Conservation (phyloP, 768 basidiomycete species). For the Leccinum variicolor region DNA sequence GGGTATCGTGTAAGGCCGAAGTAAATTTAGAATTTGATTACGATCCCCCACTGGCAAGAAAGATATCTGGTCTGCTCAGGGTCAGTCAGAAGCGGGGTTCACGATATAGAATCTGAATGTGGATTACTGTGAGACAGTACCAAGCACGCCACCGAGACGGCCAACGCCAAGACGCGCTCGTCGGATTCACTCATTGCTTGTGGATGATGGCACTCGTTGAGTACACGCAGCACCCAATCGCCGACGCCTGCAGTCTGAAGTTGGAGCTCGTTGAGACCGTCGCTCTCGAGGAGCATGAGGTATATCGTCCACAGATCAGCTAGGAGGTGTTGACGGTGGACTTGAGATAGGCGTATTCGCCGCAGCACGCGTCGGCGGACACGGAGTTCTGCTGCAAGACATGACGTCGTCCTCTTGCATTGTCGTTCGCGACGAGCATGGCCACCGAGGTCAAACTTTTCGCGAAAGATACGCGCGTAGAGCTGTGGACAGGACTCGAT, state of each 20-base stretch:
- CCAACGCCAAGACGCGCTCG: conserved; percentile 22
- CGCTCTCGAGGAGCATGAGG: conserved; percentile 60
- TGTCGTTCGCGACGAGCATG: conserved; percentile 22
- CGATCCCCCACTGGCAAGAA: conserved; percentile 36
- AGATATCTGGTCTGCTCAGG: conserved; percentile 37
- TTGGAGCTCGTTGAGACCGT: conserved; percentile 44
- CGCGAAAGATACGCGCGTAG: conserved; percentile 52
- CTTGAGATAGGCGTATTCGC: conserved; percentile 37
- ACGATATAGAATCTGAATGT: conserved; percentile 22
- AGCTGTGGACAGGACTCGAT: conserved; percentile 46
- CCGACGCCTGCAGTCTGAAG: conserved; percentile 41
- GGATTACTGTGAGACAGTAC: conserved; percentile 36
- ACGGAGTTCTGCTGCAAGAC: conserved; percentile 47
- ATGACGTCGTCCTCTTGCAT: conserved; percentile 36
- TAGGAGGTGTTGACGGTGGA: conserved; percentile 29
- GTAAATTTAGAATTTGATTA: conserved; percentile 38
- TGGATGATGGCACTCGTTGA: conserved; percentile 16
- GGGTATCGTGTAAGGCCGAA: conserved; percentile 39
- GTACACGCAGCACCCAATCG: conserved; percentile 22
- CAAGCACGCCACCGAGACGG: conserved; percentile 33
- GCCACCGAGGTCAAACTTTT: conserved; percentile 43
- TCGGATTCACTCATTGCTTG: conserved; percentile 4
- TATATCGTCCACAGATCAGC: conserved; percentile 57
- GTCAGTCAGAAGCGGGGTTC: conserved; percentile 23
- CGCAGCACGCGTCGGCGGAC: conserved; percentile 46